Evolutionary conservation across 495 filamentous ascomycete species (phyloP), one percentile per base, ranked within the genome.

Genomic region (Tuber umbilicatum): DNA sequence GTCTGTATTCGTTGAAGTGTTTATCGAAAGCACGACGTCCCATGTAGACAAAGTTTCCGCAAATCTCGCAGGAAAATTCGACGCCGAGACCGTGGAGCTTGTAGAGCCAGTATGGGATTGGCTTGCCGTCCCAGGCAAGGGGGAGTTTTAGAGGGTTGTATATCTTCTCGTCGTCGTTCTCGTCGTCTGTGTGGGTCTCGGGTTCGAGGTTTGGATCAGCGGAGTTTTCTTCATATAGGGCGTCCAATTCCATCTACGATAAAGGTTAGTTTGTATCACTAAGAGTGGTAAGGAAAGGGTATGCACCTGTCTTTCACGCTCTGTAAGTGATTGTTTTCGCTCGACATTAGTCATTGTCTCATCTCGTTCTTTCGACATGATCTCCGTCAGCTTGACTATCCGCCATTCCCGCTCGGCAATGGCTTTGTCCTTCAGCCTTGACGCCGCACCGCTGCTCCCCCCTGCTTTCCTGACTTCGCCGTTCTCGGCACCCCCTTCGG

Each of bases 31-130:
- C 94, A 31, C 95, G 89, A 64, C 95, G 88, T 27, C 95, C 95
- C 89, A 96, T 97, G 85, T 99, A 99, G 70, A 97, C 93, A 82
- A 92, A 97, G 84, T 97, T 97, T 70, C 95, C 95, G 83, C 96
- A 99, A 64, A 99, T 92, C 81, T 98, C 94, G 85, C 95, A 99
- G 5, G 90, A 87, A 77, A 97, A 97, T 80, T 99, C 95, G 47
- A 97, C 93, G 14, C 95, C 95, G 14, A 99, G 86, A 19, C 95
- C 95, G 81, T 99, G 95, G 23, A 99, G 86, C 80, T 97, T 94
- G 87, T 97, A 99, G 3, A 99, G 89, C 95, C 95, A 99, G 86
- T 94, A 98, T 21, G 95, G 95, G 80, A 99, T 99, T 23, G 95
- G 95, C 82, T 98, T 98, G 47, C 96, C 94, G 79, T 99, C 95